phyloP scores from a whole-genome alignment of 306 rosid genomes.

The Vigna nakashimae region DNA sequence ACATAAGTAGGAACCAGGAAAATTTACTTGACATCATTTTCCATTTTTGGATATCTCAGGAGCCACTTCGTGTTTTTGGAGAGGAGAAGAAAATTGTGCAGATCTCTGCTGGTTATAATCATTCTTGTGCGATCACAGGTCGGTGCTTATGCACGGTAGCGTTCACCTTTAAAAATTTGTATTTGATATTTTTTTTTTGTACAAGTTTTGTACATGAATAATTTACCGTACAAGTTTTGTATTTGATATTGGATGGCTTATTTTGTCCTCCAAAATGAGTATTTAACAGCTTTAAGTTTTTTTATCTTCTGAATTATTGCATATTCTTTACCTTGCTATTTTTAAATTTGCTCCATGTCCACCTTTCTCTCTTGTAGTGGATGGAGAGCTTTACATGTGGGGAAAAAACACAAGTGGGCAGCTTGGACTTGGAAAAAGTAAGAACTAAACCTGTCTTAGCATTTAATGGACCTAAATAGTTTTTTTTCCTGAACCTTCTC shows the following conservation, averaged over 20 bases:
- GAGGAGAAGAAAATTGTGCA: slow-evolving; percentile 68
- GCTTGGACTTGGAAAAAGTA: slow-evolving; percentile 97
- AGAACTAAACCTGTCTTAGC: slow-evolving; percentile 44
- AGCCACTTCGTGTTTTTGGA: slow-evolving; percentile 71
- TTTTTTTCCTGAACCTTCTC: not conserved
- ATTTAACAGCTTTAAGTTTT: slow-evolving; percentile 21
- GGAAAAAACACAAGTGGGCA: slow-evolving; percentile 90
- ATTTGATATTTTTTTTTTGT: slow-evolving; percentile 11
- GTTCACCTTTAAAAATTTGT: not conserved
- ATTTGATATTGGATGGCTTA: not conserved
- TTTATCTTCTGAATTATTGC: slow-evolving; percentile 13
- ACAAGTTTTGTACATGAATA: too few species aligned
- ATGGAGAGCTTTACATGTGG: slow-evolving; percentile 95
- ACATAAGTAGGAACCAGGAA: not conserved
- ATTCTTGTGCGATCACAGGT: slow-evolving; percentile 93
- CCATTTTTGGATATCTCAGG: slow-evolving; percentile 52
- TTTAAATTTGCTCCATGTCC: not conserved
- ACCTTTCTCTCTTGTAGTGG: slow-evolving; percentile 49
- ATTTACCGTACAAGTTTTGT: too few species aligned
- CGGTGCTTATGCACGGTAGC: slow-evolving; percentile 31
- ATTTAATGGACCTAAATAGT: slow-evolving; percentile 20
- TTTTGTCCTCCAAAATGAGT: not conserved
- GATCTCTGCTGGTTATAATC: slow-evolving; percentile 87
- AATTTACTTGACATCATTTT: not conserved
- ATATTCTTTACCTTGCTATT: slow-evolving; percentile 34